Conservation (phyloP, 371 early-diverging fungal genomes). For the Rhizomucor miehei region DNA sequence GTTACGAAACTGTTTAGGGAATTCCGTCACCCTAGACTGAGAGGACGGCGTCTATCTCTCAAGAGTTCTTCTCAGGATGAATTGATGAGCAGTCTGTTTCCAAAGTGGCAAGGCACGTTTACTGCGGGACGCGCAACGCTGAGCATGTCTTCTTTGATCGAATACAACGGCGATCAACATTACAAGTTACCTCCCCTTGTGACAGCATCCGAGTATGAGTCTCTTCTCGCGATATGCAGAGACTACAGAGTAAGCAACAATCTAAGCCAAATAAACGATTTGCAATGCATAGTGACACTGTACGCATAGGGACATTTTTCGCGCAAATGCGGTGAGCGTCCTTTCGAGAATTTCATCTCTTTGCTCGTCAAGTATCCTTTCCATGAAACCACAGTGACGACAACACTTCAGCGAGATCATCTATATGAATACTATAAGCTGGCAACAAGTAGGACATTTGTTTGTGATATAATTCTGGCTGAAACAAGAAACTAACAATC, state of each 20-base stretch:
- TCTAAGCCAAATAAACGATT: neutral
- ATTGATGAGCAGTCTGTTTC: slow-evolving; percentile 51
- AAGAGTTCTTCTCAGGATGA: slow-evolving; percentile 51
- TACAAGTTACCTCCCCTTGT: slow-evolving; percentile 32
- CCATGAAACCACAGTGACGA: slow-evolving; percentile 48
- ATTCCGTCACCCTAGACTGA: slow-evolving; percentile 35
- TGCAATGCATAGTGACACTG: neutral
- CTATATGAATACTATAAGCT: slow-evolving; percentile 63
- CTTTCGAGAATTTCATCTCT: slow-evolving; percentile 66
- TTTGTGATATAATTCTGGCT: too few species aligned
- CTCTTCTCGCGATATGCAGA: slow-evolving; percentile 53
- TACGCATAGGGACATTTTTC: slow-evolving; percentile 51
- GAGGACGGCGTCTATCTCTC: slow-evolving; percentile 51
- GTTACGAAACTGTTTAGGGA: slow-evolving; percentile 26
- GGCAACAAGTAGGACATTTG: slow-evolving; percentile 16
- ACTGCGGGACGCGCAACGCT: slow-evolving; percentile 13
- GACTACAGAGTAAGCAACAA: slow-evolving; percentile 51
- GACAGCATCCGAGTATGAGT: slow-evolving; percentile 56
- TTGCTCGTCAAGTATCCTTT: slow-evolving; percentile 61
- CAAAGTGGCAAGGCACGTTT: slow-evolving; percentile 49
- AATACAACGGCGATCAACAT: neutral
- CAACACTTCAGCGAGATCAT: slow-evolving; percentile 63
- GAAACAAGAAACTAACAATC: neutral
- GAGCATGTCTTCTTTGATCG: too few species aligned
- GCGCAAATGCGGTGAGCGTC: slow-evolving; percentile 62